phyloP scores from a whole-genome alignment of 495 filamentous ascomycete species.

The Aspergillus ostianus region DNA sequence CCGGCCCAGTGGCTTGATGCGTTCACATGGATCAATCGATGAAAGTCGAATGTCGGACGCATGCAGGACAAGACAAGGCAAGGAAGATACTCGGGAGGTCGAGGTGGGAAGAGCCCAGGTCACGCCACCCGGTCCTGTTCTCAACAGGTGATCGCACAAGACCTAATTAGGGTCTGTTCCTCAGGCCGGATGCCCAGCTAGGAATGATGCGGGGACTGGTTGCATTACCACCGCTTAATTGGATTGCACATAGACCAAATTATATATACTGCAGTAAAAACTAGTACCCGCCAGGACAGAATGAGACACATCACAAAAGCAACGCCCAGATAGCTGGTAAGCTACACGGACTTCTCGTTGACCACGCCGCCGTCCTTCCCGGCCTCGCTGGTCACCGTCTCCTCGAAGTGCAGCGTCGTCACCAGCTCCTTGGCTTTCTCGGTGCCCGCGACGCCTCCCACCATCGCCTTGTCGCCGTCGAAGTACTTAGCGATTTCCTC shows the following conservation, averaged over 20 bases:
- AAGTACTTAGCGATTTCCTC: slow-evolving; percentile 65
- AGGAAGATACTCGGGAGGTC: background rate
- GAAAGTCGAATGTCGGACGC: too few species aligned
- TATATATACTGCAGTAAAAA: background rate
- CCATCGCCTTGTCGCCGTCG: slow-evolving; percentile 55
- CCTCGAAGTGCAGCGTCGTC: slow-evolving; percentile 9
- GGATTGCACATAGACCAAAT: background rate
- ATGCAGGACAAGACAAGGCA: background rate
- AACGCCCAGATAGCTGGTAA: too few species aligned
- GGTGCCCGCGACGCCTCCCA: slow-evolving; percentile 40
- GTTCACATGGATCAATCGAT: too few species aligned
- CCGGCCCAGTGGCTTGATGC: too few species aligned
- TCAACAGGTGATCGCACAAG: background rate
- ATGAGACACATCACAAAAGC: background rate
- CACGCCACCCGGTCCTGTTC: background rate
- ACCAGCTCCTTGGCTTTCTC: slow-evolving; percentile 19
- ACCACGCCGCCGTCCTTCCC: slow-evolving; percentile 5
- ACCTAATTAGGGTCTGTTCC: background rate
- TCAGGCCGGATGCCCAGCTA: background rate
- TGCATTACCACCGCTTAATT: background rate
- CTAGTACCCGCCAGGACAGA: background rate
- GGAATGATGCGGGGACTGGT: background rate
- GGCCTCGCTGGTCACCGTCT: slow-evolving; percentile 5
- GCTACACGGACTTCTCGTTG: slow-evolving; percentile 7
- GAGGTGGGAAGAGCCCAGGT: background rate